Base-by-base conservation (phyloP, 352 stramenopile genomes). In the Globisporangium heterothallicum region DNA sequence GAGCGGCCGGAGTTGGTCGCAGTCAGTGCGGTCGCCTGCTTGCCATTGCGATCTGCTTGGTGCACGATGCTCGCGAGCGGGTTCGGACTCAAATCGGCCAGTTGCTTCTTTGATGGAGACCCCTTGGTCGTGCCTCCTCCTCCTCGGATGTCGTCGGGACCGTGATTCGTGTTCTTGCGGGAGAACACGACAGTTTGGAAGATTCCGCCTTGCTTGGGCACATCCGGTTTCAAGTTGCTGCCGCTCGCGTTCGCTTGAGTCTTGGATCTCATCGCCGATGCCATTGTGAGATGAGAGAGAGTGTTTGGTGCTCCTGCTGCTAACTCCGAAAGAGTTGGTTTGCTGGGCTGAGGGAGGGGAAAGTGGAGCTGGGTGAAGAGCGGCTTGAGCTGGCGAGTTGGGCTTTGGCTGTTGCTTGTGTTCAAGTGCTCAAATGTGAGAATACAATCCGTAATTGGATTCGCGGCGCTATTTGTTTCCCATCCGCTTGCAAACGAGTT, bases 121-220 rank as follows among this genome's bases (percentile, higher is more conserved):
- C 54, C 49, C 14, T 70, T 64, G 18, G 50, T 10, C n/a, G 48
- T 18, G 16, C 24, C 53, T n/a, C n/a, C n/a, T n/a, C n/a, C n/a
- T n/a, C n/a, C n/a, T 68, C 43, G 45, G 53, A 64, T 32, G n/a
- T 78, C 68, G 26, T 78, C 56, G 6, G 72, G 62, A 2, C 70
- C 73, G 48, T 74, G 65, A 30, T 63, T 73, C 47, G 72, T 75
- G 55, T 68, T 82, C 47, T 83, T 79, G 48, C 74, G 73, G 7
- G 76, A 87, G 57, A 90, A 88, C 4, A 86, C 72, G 1, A 82
- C 61, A 13, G 66, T 85, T 53, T 84, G 72, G 47, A 89, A 83
- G 22, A 83, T 64, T 44, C 69, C 52, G 10, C 49, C 49, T 4
- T 45, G 44, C 51, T 72, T 81, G 30, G 51, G 36, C 29, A 42